A percentile compares a stretch with the other conserved stretches of the same genome.
phyloP scores from a whole-genome alignment of 768 basidiomycete species.

The Pisolithus microcarpus region DNA sequence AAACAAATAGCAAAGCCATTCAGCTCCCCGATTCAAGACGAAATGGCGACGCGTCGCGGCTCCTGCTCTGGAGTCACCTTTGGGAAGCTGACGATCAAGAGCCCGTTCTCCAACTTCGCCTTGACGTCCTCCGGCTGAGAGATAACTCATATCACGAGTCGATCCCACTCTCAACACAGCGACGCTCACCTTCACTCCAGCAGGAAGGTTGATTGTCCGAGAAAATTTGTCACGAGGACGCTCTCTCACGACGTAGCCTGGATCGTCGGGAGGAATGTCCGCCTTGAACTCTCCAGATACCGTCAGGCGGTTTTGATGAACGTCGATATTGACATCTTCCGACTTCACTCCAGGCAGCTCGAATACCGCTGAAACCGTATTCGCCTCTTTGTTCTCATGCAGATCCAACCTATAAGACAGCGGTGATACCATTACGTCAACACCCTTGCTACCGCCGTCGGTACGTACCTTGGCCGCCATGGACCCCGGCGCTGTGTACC shows the following conservation, averaged over 20 bases:
- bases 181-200: constrained; percentile 37
- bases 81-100: constrained; percentile 44
- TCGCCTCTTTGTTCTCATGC: constrained; percentile 35
- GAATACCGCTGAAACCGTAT: constrained; percentile 43
- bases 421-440: background rate
- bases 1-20: too few relatives aligned
- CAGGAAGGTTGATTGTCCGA: constrained; percentile 38
- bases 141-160: background rate
- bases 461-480: constrained; percentile 18
- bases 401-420: constrained; percentile 34
- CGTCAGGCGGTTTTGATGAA: constrained; percentile 40
- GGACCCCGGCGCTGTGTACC: background rate
- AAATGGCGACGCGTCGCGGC: constrained; percentile 32
- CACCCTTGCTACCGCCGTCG: too few relatives aligned
- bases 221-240: constrained; percentile 41
- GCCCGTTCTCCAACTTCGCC: constrained; percentile 40
- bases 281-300: constrained; percentile 38
- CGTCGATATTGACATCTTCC: constrained; percentile 40
- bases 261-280: constrained; percentile 27
- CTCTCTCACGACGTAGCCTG: constrained; percentile 37
- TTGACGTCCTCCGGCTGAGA: constrained; percentile 37
- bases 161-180: background rate
- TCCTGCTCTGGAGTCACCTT: constrained; percentile 35
- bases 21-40: too few relatives aligned
- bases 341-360: constrained; percentile 50